Evolutionary conservation across 257 asterid species (phyloP).

Genomic region (Cruciata laevipes): DNA sequence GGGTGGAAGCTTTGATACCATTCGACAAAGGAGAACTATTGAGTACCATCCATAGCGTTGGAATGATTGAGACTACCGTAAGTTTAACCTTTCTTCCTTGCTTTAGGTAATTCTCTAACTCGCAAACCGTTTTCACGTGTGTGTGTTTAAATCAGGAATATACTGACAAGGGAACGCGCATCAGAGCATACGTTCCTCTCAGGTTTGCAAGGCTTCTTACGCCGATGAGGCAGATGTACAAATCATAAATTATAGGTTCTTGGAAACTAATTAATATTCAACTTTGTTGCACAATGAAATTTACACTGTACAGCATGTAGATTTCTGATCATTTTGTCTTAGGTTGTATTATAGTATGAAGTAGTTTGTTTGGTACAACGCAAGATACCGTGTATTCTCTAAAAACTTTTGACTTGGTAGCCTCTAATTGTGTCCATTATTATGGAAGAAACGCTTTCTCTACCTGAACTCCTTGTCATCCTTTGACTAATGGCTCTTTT

Average conservation of each 20-base stretch:
- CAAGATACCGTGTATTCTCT: background rate
- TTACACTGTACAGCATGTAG: constrained; percentile 4
- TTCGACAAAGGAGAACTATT: constrained; percentile 92
- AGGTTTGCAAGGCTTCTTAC: constrained; percentile 89
- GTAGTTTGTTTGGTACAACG: constrained; percentile 2
- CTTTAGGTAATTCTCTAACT: background rate
- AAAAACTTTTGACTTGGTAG: background rate
- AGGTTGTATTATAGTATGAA: background rate
- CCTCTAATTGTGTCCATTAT: background rate
- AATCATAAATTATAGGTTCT: constrained; percentile 25
- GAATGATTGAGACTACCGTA: constrained; percentile 82
- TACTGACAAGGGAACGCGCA: constrained; percentile 64
- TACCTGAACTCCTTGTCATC: background rate
- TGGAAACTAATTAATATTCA: background rate
- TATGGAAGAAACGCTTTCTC: too few species aligned
- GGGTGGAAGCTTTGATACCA: constrained; percentile 97
- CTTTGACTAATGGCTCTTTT: background rate
- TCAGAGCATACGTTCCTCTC: constrained; percentile 86
- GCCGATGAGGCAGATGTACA: constrained; percentile 76
- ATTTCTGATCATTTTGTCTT: background rate
- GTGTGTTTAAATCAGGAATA: constrained; percentile 46
- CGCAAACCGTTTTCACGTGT: background rate
- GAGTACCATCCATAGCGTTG: constrained; percentile 83
- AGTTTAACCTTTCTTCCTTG: constrained; percentile 19
- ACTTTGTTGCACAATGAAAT: too few species aligned